These are phyloP conservation scores for Pichia sp. DNA, from an alignment of 1,139 yeast genomes.

Conservation along the genomic window DNA sequence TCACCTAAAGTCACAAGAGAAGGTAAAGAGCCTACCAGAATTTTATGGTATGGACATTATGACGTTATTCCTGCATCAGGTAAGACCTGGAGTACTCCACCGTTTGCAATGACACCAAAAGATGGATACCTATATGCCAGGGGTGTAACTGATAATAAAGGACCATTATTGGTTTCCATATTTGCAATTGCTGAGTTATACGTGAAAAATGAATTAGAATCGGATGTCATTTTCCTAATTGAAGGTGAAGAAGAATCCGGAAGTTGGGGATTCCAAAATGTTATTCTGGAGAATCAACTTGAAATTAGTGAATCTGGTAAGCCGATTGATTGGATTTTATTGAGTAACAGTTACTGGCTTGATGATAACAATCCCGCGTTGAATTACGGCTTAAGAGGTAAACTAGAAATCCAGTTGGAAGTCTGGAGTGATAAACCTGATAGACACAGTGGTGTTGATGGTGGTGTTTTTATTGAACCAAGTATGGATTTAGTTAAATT, in stretches of 20 bases:
- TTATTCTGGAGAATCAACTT: constrained; percentile 42
- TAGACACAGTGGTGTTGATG: constrained; percentile 94
- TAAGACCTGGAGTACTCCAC: constrained; percentile 70
- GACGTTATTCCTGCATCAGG: constrained; percentile 73
- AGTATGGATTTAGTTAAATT: constrained; percentile 76
- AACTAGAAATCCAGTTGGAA: constrained; percentile 69
- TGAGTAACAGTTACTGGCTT: constrained; percentile 91
- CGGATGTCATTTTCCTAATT: constrained; percentile 75
- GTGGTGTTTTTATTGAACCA: constrained; percentile 87
- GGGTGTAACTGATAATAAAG: constrained; percentile 93
- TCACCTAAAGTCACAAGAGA: constrained; percentile 8
- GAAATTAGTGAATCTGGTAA: constrained; percentile 44
- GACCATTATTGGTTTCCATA: constrained; percentile 85
- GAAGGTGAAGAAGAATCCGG: constrained; percentile 98
- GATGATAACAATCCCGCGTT: constrained; percentile 85
- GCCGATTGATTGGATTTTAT: constrained; percentile 74
- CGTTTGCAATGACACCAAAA: constrained; percentile 64
- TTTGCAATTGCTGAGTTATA: constrained; percentile 76
- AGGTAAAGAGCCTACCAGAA: constrained; percentile 28
- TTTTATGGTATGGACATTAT: constrained; percentile 92
- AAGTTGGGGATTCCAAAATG: constrained; percentile 72
- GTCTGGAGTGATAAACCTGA: constrained; percentile 73
- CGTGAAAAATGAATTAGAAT: constrained; percentile 44
- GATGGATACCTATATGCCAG: constrained; percentile 88
- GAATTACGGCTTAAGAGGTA: constrained; percentile 91